These are phyloP conservation scores for Clarireedia monteithiana DNA, from an alignment of 2,329 filamentous ascomycete species.

Conservation along the genomic window DNA sequence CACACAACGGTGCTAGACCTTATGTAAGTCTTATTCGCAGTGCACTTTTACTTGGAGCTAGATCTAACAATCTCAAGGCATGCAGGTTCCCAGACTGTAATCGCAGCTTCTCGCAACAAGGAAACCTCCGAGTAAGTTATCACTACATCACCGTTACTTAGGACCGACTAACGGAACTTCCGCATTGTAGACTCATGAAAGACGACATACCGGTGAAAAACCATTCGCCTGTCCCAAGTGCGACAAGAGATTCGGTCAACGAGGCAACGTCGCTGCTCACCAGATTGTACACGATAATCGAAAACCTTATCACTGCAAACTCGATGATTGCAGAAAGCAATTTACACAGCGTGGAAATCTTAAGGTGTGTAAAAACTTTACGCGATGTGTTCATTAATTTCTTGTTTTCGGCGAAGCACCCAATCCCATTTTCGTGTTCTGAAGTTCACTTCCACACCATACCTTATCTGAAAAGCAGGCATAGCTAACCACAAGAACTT, in stretches of 20 bases:
- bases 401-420: not conserved
- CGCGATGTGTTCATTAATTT: too few relatives aligned
- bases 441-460: too few relatives aligned
- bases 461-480: not conserved
- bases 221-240: constrained; percentile 76
- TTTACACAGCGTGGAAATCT: constrained; percentile 90
- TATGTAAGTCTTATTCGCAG: constrained; percentile 57
- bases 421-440: not conserved
- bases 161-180: constrained; percentile 4
- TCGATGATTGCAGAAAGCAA: constrained; percentile 78
- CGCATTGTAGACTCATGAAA: constrained; percentile 63
- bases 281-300: constrained; percentile 69
- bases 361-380: constrained; percentile 49
- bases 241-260: constrained; percentile 75
- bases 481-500: constrained; percentile 8
- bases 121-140: constrained; percentile 70
- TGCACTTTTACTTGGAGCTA: not conserved
- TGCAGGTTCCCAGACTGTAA: constrained; percentile 50
- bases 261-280: constrained; percentile 79
- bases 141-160: too few relatives aligned
- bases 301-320: constrained; percentile 73
- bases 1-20: constrained; percentile 84
- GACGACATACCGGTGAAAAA: constrained; percentile 79
- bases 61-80: not conserved
- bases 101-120: constrained; percentile 78